phyloP scores from a whole-genome alignment of 352 stramenopile genomes.

The Phytophthora lateralis region DNA sequence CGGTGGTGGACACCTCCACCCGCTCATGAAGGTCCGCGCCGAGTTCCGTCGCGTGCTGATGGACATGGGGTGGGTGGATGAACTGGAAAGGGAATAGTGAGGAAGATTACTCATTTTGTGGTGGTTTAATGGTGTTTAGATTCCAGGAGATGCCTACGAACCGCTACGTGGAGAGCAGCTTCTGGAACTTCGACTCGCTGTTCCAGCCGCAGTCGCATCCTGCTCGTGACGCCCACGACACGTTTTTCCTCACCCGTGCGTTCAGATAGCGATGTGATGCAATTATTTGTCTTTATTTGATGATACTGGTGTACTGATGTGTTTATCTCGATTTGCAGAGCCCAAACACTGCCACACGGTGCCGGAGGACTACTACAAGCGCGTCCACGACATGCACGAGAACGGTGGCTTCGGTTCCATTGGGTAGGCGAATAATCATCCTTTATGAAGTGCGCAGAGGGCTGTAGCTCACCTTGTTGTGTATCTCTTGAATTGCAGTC shows the following conservation, averaged over 20 bases:
- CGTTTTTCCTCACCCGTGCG: conserved; percentile 98
- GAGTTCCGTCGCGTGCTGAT: conserved; percentile 99
- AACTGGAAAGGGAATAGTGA: not conserved
- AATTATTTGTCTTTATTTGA: not conserved
- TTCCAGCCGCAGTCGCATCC: conserved; percentile 99
- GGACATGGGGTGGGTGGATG: conserved; percentile 94
- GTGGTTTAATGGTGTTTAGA: conserved; percentile 29
- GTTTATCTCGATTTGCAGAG: conserved; percentile 36
- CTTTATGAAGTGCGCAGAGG: conserved; percentile 31
- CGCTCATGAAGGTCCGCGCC: conserved; percentile 96
- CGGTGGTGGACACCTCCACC: conserved; percentile 97
- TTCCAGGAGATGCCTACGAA: conserved; percentile 99
- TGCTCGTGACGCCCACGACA: conserved; percentile 99
- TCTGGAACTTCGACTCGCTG: conserved; percentile 99
- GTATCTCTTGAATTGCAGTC: conserved; percentile 36
- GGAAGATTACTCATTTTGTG: conserved; percentile 5
- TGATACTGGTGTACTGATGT: not conserved
- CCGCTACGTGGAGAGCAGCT: conserved; percentile 98
- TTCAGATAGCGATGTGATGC: conserved; percentile 10
- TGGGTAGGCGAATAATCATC: conserved; percentile 70
- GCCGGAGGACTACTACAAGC: conserved; percentile 99
- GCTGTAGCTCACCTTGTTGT: not conserved
- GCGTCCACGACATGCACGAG: conserved; percentile 98
- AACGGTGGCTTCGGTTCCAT: conserved; percentile 96
- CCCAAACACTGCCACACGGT: conserved; percentile 83